Evolutionary conservation across 2,329 filamentous ascomycete genomes (phyloP), one percentile per base, ranked within the genome.

Genomic region (Microdochium trichocladiopsis): DNA sequence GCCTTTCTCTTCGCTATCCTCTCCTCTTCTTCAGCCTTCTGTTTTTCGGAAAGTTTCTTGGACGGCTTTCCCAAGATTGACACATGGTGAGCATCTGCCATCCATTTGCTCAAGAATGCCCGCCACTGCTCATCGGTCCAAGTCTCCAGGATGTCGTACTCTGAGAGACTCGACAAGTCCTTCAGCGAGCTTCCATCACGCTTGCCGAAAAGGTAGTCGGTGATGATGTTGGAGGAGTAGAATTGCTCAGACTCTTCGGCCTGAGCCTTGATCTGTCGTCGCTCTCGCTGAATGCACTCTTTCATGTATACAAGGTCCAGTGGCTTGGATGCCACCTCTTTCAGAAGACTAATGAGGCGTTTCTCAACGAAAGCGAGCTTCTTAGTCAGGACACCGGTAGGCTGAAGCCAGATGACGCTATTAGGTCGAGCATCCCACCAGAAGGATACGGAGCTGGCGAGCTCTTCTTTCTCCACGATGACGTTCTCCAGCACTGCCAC

Each of bases 41-140:
- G 79, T 68, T 88, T 89, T 51, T 86, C 83, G 1, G 92, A 87
- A 49, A 97, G 74, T 56, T 86, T 82, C 50, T 83, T 75, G 0
- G 94, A 97, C 2, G 94, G 94, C 54, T 89, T 88, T 12, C 91
- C 94, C 11, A 99, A 79, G 33, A 97, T 82, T 0, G 91, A 94
- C 51, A 97, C 80, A 66, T 96, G 92, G 55, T 87, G 81, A 24
- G 90, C 90, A 65, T 96, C 87, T 0, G 84, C 78, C 31, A 97
- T 83, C 88, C 90, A 96, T 63, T 86, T 88, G 58, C 79, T 86
- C 59, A 96, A 72, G 63, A 93, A 96, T 0, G 74, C 73, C 54
- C 87, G 84, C 94, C 94, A 99, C 53, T 96, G 76, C 25, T 81
- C 72, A 57, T 97, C 91, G 3, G 78, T 82, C 94, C 94, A 99